Evolutionary conservation across 73 alveolate genomes (phyloP), one percentile per base, ranked within the genome.

Genomic region (Stentor coeruleus): DNA sequence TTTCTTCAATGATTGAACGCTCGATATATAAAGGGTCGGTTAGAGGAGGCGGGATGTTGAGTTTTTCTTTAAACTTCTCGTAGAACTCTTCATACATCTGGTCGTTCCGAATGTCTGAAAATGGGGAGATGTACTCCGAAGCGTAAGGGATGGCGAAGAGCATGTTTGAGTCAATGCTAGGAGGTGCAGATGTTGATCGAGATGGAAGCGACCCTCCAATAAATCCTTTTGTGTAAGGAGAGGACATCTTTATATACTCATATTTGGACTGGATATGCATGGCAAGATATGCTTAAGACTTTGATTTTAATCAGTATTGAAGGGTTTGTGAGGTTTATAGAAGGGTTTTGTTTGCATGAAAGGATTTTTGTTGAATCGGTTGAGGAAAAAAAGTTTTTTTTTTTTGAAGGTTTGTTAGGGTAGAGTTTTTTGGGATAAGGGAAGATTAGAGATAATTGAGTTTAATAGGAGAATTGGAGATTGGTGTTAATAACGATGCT

Each of bases 1-100:
- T n/a, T n/a, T n/a, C n/a, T n/a, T n/a, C n/a, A n/a, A n/a, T n/a
- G n/a, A n/a, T n/a, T n/a, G n/a, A n/a, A n/a, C n/a, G n/a, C 28
- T n/a, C 28, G 1, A 31, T 57, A 57, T 57, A 31, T 31, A 57
- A 30, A 66, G 81, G 81, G 30, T 66, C 49, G 20, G n/a, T 36
- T 15, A 66, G 81, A 66, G 81, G 81, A 20, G 81, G 81, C 0
- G 81, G 81, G 20, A 66, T 33, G 49, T 66, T 36, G 30, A 28
- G 14, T 66, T 66, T 36, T 66, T 20, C 49, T 57, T 66, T 66
- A 66, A 30, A 36, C 49, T 30, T 33, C 38, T 66, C 49, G 35
- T 66, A 66, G 2, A 66, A 66, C 20, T 66, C 81, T 33, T 28
- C 81, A 2, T 66, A 66, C 59, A 66, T 28, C 38, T 66, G 59